These are phyloP conservation scores for Sphaerosporella brunnea DNA, from an alignment of 495 filamentous ascomycete species.

Conservation along the genomic window DNA sequence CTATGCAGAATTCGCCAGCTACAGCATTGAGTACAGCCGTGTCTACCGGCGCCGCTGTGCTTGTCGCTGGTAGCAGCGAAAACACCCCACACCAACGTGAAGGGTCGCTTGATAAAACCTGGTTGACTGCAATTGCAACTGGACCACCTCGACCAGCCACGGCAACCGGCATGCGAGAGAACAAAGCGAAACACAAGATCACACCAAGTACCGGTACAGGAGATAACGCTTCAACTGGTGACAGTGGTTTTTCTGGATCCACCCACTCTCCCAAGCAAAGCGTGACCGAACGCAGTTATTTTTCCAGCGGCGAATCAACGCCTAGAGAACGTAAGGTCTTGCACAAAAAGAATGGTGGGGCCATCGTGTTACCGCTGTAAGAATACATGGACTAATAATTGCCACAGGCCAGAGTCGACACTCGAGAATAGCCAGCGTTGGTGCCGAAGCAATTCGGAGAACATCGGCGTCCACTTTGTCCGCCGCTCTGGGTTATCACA, in stretches of 20 bases:
- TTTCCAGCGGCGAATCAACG: conserved; percentile 79
- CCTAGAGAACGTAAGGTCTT: conserved; percentile 58
- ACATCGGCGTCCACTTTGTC: conserved; percentile 18
- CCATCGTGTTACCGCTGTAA: conserved; percentile 47
- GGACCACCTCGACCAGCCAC: conserved; percentile 29
- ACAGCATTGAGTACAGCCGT: conserved; percentile 23
- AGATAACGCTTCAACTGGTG: conserved; percentile 22
- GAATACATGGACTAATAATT: conserved; percentile 46
- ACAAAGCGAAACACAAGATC: conserved; percentile 10
- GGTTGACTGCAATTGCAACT: conserved; percentile 29
- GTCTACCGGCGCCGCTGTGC: conserved; percentile 19
- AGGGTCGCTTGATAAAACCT: conserved; percentile 67
- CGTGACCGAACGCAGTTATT: conserved; percentile 81
- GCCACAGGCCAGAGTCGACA: conserved; percentile 47
- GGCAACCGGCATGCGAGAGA: conserved; percentile 31
- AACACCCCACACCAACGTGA: conserved; percentile 13
- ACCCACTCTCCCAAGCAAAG: conserved; percentile 17
- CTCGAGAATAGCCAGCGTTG: conserved; percentile 61
- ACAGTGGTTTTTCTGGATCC: conserved; percentile 24
- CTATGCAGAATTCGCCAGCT: conserved; percentile 14
- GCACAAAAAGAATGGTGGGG: conserved; percentile 50
- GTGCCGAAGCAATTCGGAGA: conserved; percentile 15
- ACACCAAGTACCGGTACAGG: conserved; percentile 21
- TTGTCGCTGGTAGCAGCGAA: conserved; percentile 17
- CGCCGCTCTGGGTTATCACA: conserved; percentile 22